Evolutionary conservation across 208 protist genomes (phyloP).

Genomic region (Eutreptiella sp.): DNA sequence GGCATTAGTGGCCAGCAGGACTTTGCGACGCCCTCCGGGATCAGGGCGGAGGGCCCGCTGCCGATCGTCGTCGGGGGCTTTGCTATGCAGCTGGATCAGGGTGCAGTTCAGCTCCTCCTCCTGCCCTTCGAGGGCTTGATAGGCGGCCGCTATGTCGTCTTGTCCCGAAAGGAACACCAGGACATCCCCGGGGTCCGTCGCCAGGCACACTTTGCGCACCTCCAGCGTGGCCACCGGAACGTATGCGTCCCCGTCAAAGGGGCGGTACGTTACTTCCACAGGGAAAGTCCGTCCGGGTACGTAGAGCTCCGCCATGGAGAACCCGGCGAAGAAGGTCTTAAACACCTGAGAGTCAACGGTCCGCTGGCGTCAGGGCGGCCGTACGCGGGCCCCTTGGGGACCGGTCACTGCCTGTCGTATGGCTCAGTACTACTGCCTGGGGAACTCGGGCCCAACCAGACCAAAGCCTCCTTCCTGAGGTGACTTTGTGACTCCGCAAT

Average conservation of each 20-base stretch:
- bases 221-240: slow-evolving; percentile 76
- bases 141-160: slow-evolving; percentile 79
- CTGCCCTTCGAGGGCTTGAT: slow-evolving; percentile 57
- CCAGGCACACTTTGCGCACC: slow-evolving; percentile 80
- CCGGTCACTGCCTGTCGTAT: too few species aligned
- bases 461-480: too few species aligned
- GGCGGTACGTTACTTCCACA: slow-evolving; percentile 80
- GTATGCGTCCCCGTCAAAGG: slow-evolving; percentile 86
- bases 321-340: slow-evolving; percentile 94
- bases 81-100: slow-evolving; percentile 92
- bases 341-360: too few species aligned
- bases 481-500: too few species aligned
- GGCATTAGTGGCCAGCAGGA: slow-evolving; percentile 99
- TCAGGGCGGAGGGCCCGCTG: slow-evolving; percentile 92
- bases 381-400: too few species aligned
- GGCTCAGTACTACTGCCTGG: too few species aligned
- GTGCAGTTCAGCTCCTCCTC: slow-evolving; percentile 89
- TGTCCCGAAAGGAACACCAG: slow-evolving; percentile 86
- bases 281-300: slow-evolving; percentile 54
- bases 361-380: too few species aligned
- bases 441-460: too few species aligned
- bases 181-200: slow-evolving; percentile 76
- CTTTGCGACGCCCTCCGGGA: slow-evolving; percentile 79
- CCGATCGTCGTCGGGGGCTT: slow-evolving; percentile 93
- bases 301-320: slow-evolving; percentile 81